A percentile compares a stretch with the other conserved stretches of the same genome.
phyloP scores from a whole-genome alignment of 164 flowering plant species.

The Dillenia suffruticosa region DNA sequence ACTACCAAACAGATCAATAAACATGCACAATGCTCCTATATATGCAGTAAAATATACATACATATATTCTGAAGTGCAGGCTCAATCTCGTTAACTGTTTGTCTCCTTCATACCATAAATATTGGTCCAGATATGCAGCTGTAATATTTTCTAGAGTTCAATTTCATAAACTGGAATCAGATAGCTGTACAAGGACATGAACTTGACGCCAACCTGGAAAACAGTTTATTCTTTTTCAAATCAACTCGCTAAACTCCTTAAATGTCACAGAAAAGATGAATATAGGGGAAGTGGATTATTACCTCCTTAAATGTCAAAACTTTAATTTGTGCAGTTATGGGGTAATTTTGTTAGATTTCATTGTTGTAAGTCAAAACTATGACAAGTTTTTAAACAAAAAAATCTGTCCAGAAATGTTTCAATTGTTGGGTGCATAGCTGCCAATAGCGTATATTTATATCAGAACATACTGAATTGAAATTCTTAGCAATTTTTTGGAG shows the following conservation, averaged over 20 bases:
- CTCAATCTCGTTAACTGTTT: slow-evolving; percentile 97
- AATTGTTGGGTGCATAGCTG: too few species aligned
- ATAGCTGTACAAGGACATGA: slow-evolving; percentile 96
- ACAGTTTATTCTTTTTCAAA: neutral
- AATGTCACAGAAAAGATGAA: slow-evolving; percentile 6
- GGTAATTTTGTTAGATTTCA: too few species aligned
- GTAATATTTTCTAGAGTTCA: slow-evolving; percentile 99
- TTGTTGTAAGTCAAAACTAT: too few species aligned
- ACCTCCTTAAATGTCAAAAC: slow-evolving; percentile 74
- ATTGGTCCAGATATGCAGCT: slow-evolving; percentile 98
- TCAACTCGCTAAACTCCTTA: neutral
- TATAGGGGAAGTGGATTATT: slow-evolving; percentile 4
- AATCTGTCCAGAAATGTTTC: too few species aligned
- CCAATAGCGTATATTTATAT: too few species aligned
- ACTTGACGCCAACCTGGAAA: slow-evolving; percentile 95
- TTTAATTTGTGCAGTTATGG: too few species aligned
- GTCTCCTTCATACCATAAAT: slow-evolving; percentile 99
- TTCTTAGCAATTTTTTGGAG: too few species aligned
- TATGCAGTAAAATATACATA: slow-evolving; percentile 1
- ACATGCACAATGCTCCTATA: neutral
- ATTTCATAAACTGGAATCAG: slow-evolving; percentile 98
- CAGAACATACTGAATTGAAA: too few species aligned
- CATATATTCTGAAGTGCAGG: slow-evolving; percentile 99
- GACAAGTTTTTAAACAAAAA: too few species aligned
- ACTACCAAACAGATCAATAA: too few species aligned